A percentile compares a stretch with the other conserved stretches of the same genome.
phyloP scores from a whole-genome alignment of 257 asterid genomes.

The Cordia subcordata region DNA sequence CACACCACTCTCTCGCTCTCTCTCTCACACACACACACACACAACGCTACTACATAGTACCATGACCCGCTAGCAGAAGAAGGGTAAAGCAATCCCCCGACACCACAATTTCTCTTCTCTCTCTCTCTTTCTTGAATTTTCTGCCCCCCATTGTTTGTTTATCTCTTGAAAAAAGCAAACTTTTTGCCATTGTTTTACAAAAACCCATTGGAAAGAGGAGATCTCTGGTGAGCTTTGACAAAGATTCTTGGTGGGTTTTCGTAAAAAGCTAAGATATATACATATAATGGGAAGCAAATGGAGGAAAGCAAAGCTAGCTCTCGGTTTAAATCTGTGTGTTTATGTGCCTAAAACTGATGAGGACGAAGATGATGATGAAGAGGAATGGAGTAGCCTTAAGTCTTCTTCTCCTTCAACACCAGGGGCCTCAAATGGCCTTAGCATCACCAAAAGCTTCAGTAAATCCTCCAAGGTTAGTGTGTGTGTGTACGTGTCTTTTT shows the following conservation, averaged over 20 bases:
- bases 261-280: neutral
- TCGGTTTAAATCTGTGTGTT: slow-evolving; percentile 8
- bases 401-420: neutral
- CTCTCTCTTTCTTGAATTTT: neutral
- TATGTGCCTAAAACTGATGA: slow-evolving; percentile 2
- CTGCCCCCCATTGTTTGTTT: neutral
- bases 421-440: neutral
- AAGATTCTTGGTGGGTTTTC: neutral
- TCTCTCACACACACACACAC: no score
- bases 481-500: no score
- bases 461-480: slow-evolving; percentile 8
- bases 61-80: slow-evolving; percentile 3
- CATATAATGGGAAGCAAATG: slow-evolving; percentile 9
- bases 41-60: neutral
- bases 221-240: neutral
- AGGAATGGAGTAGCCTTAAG: neutral
- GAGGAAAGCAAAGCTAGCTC: slow-evolving; percentile 9
- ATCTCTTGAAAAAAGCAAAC: neutral
- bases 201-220: neutral
- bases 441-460: slow-evolving; percentile 8
- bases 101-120: neutral
- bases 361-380: neutral
- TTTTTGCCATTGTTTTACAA: neutral
- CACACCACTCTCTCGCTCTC: neutral
- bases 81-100: neutral